Evolutionary conservation across 768 basidiomycete species (phyloP).

Genomic region (Hirschioporus abietinus): DNA sequence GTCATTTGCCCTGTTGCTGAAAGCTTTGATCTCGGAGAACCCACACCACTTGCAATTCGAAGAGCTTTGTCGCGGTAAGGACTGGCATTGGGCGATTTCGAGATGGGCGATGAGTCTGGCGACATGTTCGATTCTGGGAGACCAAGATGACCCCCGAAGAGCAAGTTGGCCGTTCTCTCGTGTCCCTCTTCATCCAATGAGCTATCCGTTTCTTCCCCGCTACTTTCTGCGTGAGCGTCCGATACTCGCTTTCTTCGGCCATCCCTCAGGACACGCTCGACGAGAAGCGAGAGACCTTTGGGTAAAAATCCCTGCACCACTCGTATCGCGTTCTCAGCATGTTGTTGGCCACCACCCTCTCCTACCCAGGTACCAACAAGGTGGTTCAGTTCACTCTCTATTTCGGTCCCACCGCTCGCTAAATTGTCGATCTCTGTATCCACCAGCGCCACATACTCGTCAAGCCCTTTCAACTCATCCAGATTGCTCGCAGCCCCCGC

Average conservation of each 20-base stretch:
- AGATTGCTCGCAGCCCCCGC: constrained; percentile 11
- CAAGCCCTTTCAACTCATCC: constrained; percentile 8
- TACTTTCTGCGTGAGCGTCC: constrained; percentile 14
- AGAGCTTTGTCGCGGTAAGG: constrained; percentile 8
- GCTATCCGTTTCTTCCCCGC: constrained; percentile 39
- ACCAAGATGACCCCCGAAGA: constrained; percentile 44
- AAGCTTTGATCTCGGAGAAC: constrained; percentile 3
- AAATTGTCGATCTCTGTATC: constrained; percentile 62
- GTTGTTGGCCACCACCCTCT: constrained; percentile 40
- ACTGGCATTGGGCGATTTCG: background rate
- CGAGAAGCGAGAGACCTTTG: constrained; percentile 13
- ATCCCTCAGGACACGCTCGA: constrained; percentile 27
- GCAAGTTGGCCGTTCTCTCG: constrained; percentile 47
- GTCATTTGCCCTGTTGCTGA: background rate
- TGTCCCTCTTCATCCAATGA: constrained; percentile 42
- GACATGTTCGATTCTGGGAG: constrained; percentile 15
- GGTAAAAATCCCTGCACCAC: constrained; percentile 2
- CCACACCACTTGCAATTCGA: constrained; percentile 18
- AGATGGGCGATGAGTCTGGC: background rate
- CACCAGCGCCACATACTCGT: constrained; percentile 18
- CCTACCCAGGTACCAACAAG: constrained; percentile 46
- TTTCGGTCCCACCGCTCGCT: constrained; percentile 45
- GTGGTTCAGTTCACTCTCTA: constrained; percentile 35
- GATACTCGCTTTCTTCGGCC: constrained; percentile 14
- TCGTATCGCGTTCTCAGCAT: constrained; percentile 31